These are phyloP conservation scores for Sporisorium scitamineum DNA, from an alignment of 1,284 basidiomycete genomes.

Conservation along the genomic window DNA sequence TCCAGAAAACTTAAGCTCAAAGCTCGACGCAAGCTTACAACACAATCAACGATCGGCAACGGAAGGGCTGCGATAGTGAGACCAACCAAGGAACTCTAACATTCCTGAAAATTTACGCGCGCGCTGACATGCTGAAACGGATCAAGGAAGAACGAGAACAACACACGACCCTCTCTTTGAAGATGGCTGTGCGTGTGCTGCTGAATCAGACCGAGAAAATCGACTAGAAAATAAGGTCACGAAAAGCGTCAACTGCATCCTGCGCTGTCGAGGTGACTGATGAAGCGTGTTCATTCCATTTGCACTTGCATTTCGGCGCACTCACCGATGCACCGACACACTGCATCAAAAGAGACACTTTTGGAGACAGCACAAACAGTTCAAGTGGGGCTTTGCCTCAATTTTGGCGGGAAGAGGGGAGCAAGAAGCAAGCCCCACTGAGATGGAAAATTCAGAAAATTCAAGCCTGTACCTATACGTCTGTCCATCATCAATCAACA, in stretches of 20 bases:
- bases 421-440: too few species aligned
- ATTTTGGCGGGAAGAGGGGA: too few species aligned
- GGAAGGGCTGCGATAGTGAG: not conserved
- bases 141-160: not conserved
- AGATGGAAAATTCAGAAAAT: too few species aligned
- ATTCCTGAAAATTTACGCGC: not conserved
- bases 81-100: not conserved
- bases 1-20: conserved; percentile 2
- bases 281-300: not conserved
- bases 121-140: not conserved
- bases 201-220: too few species aligned
- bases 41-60: not conserved
- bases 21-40: not conserved
- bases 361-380: not conserved
- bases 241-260: not conserved
- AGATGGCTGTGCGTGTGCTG: not conserved
- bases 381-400: not conserved
- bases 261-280: not conserved
- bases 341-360: not conserved
- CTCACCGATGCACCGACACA: conserved; percentile 3
- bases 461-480: too few species aligned
- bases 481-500: too few species aligned
- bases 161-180: not conserved
- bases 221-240: not conserved
- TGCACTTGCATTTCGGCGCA: conserved; percentile 1